These are phyloP conservation scores for Salvia rosmarinus DNA, from an alignment of 257 asterid species.

Conservation along the genomic window DNA sequence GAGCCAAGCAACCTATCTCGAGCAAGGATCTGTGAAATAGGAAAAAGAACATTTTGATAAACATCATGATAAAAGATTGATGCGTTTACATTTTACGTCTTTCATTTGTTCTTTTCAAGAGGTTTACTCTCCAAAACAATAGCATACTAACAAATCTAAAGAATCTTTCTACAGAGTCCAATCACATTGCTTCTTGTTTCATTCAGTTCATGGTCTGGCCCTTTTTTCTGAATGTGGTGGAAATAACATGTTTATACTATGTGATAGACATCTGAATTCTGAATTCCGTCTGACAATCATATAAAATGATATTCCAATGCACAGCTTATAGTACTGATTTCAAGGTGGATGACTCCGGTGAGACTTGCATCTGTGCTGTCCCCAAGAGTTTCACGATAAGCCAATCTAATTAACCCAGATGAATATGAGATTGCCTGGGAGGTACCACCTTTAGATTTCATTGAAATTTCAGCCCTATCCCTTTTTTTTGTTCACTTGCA, in stretches of 20 bases:
- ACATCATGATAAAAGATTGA: neutral
- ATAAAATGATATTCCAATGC: slow-evolving; percentile 5
- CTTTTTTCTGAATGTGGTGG: neutral
- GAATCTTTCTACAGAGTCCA: slow-evolving; percentile 29
- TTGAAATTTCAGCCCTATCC: neutral
- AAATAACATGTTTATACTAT: slow-evolving; percentile 13
- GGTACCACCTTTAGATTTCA: slow-evolving; percentile 30
- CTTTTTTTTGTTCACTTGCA: neutral
- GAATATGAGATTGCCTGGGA: slow-evolving; percentile 8
- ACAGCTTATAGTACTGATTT: slow-evolving; percentile 22
- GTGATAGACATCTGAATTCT: slow-evolving; percentile 15
- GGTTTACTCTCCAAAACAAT: neutral
- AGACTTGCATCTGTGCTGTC: slow-evolving; percentile 25
- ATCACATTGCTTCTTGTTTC: slow-evolving; percentile 13
- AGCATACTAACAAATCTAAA: neutral
- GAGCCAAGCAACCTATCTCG: slow-evolving; percentile 87
- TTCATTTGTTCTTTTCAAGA: neutral
- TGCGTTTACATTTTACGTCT: neutral
- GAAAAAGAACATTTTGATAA: neutral
- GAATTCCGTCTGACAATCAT: neutral
- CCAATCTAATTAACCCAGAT: slow-evolving; percentile 17
- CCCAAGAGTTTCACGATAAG: neutral
- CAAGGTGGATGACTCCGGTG: slow-evolving; percentile 20
- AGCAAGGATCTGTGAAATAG: slow-evolving; percentile 70
- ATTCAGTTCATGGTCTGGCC: slow-evolving; percentile 7